Evolutionary conservation across 805 yeast species (phyloP), one percentile per base, ranked within the genome.

Genomic region (Scheffersomyces stipitis): DNA sequence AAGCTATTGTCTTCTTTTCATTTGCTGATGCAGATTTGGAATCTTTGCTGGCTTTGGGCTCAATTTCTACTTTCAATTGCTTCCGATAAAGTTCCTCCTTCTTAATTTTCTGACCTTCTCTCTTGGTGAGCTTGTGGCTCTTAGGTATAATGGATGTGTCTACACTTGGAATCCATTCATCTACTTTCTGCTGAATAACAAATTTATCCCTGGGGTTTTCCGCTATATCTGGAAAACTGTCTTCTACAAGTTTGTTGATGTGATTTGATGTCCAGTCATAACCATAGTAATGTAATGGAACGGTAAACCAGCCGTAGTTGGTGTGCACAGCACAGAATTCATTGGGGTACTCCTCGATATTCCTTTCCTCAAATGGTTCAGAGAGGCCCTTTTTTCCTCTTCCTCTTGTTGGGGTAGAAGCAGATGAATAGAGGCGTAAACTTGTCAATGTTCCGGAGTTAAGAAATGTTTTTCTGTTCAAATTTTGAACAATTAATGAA

Each of bases 1-100:
- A n/a, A n/a, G n/a, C n/a, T n/a, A n/a, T n/a, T n/a, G n/a, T n/a
- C n/a, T 34, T 35, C 24, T 23, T 16, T n/a, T 16, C 14, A 13
- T 20, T 18, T 26, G 32, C 16, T 15, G 23, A n/a, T 26, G 36
- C 35, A 30, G 24, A 15, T 10, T 41, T 32, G 15, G 38, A 22
- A n/a, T 26, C 20, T 31, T 15, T 23, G 33, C 31, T 15, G 18
- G 15, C 22, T 23, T 37, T 30, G 8, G 30, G 23, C 35, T 10
- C 18, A n/a, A 39, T 38, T n/a, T 52, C 62, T 8, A 42, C 51
- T n/a, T 47, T 38, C 34, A 51, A 42, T 38, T 60, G 65, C 28
- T 40, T 38, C 18, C 50, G 32, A 36, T 45, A 60, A 10, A 57
- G 40, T 18, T 42, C 48, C 18, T 52, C 48, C 4, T 52, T 52